Base-by-base conservation (phyloP, 202 grass and related monocot genomes). In the Musa balbisiana region DNA sequence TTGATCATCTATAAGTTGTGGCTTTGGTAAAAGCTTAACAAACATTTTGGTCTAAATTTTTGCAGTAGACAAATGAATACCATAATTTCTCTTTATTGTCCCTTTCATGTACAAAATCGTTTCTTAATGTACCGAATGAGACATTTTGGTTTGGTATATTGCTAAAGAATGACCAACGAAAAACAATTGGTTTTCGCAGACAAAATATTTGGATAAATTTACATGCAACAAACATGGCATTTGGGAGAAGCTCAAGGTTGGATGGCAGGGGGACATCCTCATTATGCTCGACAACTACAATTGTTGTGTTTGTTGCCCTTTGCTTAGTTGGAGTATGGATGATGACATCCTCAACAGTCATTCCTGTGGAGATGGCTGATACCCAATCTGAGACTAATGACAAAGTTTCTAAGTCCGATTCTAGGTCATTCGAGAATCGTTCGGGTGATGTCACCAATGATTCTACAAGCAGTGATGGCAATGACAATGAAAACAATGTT, bases 301-400 rank as follows among this genome's bases (percentile, higher is more conserved):
- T 99, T 55, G 74, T 86, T 23, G 78, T 90, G 19, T 92, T 99
- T 22, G 82, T 95, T 52, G 89, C 88, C 65, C 89, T 99, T 29
- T 89, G 91, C 64, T 71, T 99, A n/a, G 85, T 93, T 10, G 91
- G 85, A 23, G 91, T 86, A 20, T 99, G 96, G 96, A 91, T 89
- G 75, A 99, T 99, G 87, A 95, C 91, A 1, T 99, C 96, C 55
- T 88, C 96, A 73, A 84, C 81, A 10, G 80, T 92, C 43, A 89
- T 92, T 72, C 89, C 96, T 16, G 74, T 92, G 74, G 87, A 92
- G 51, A 80, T 92, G 55, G 77, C 73, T 3, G 85, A 85, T 60
- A 84, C 71, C 71, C 87, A 86, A 80, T 74, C 83, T 21, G 87
- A 83, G 71, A 82, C 80, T 49, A 87, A 74, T 16, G 59, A 87